Evolutionary conservation across 2,329 filamentous ascomycete genomes (phyloP), one percentile per base, ranked within the genome.

Genomic region (Rutstroemia sp.): DNA sequence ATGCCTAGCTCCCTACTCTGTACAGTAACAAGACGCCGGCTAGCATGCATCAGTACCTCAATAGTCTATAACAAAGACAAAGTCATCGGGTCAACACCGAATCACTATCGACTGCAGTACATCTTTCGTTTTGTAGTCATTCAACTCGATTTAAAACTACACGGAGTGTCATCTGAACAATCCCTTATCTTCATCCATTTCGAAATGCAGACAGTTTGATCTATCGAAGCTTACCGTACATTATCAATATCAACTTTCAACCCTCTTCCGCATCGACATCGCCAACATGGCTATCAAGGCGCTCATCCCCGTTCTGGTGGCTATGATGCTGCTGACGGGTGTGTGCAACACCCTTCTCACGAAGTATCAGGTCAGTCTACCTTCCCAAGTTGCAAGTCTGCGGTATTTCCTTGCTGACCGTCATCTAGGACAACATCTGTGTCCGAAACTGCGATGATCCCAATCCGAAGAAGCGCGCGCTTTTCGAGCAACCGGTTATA

Each of bases 271-370:
- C 23, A 48, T 17, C 25, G n/a, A 16, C 12, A 51, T 19, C 53
- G 19, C 50, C 53, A 55, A 17, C 23, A 55, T 55, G 53, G 46
- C 53, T 37, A 42, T 55, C 46, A 55, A 45, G 47, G 46, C 49
- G 2, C 37, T 90, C 55, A 82, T 97, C 58, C 91, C 91, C 39
- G 81, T 96, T 68, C 79, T 97, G 61, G 90, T 97, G 72, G 87
- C 80, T 66, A 95, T 96, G 89, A 97, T 97, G 92, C 79, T 97
- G 69, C 75, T 96, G 69, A 96, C 92, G 23, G 92, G 92, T 61
- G 91, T 95, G 60, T 96, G 91, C 79, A 99, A 99, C 72, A 99
- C 94, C 1, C 82, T 99, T 60, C 79, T 99, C 67, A 96, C 92
- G 65, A 99, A 99, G 71, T 96, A 92, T 69, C 92, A 97, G 77